Conservation (phyloP, 768 basidiomycete species). For the Tulasnella sp. region DNA sequence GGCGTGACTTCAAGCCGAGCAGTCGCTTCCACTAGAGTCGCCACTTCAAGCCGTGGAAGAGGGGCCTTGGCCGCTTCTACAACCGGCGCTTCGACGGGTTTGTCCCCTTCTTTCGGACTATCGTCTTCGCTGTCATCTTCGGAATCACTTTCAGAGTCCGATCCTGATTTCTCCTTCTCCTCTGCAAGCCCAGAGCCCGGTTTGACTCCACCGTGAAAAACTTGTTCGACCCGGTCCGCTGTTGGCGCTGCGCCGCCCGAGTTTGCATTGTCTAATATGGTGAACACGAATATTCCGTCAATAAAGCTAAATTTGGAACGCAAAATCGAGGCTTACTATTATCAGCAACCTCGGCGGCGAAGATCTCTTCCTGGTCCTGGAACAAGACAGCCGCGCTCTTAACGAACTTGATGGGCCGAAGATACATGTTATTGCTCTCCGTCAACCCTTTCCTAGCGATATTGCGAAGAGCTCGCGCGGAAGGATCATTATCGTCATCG, state of each 20-base stretch:
- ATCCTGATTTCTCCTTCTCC: constrained; percentile 34
- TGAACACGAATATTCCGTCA: neutral
- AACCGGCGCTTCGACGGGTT: constrained; percentile 27
- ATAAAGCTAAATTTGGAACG: neutral
- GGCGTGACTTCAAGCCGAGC: neutral
- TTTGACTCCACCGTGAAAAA: constrained; percentile 38
- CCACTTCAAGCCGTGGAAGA: constrained; percentile 19
- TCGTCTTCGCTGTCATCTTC: constrained; percentile 26
- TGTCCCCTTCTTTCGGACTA: constrained; percentile 40
- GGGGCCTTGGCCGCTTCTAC: constrained; percentile 24
- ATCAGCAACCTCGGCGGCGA: constrained; percentile 30
- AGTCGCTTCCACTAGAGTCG: neutral
- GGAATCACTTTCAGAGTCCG: constrained; percentile 14
- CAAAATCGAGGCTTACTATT: neutral
- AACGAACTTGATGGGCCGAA: constrained; percentile 62
- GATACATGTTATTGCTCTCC: constrained; percentile 29
- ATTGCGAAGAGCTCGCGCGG: neutral
- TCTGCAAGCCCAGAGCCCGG: constrained; percentile 25
- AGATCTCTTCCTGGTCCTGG: constrained; percentile 32
- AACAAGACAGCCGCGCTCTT: constrained; percentile 41
- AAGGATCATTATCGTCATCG: neutral
- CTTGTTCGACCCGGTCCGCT: constrained; percentile 47
- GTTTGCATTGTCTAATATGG: constrained; percentile 28
- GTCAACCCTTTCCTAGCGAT: neutral
- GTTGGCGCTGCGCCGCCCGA: constrained; percentile 52